Base-by-base conservation (phyloP, 768 basidiomycete genomes). In the Mycena metata region DNA sequence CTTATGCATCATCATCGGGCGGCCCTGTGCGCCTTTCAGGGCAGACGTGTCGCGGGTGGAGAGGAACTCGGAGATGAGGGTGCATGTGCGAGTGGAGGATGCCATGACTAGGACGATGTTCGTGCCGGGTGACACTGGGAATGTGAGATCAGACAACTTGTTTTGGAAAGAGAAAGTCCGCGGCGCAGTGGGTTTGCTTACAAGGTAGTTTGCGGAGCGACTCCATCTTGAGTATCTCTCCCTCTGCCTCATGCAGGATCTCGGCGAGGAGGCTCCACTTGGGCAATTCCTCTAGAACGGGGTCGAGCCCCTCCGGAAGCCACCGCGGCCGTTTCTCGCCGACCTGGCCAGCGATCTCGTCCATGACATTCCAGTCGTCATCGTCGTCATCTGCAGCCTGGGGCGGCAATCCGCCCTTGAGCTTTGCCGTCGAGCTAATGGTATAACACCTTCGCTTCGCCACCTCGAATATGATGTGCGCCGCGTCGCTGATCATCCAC, bases 401-500 rank as follows among this genome's bases (percentile, higher is more conserved):
- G 21, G 73, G 77, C 26, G 73, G 66, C 9, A 75, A 71, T 39
- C 74, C 81, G 11, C 67, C 60, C 13, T 6, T 24, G 39, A 67
- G 51, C 69, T 77, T 76, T 35, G 79, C 65, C 17, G 64, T 65
- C 1, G 77, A 68, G 26, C 60, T 81, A 19, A 89, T 82, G 3
- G 85, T 84, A 73, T 95, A 98, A 67, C 94, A 96, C n/a, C 96
- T 81, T 21, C 89, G 85, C 76, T 92, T 91, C 1, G 96, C 94
- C 9, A 86, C 85, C 69, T 88, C 86, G 76, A 98, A 94, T 36
- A 99, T 93, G 33, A 89, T 84, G 73, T 96, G 90, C 12, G 96
- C 96, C 0, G 96, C 91, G 69, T 98, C 95, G 9, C 94, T 96
- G 61, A 96, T 88, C 79, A 99, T 89, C 98, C 95, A 95, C 4